Conservation (phyloP, 495 filamentous ascomycete genomes). For the Corynascus novoguineensis region DNA sequence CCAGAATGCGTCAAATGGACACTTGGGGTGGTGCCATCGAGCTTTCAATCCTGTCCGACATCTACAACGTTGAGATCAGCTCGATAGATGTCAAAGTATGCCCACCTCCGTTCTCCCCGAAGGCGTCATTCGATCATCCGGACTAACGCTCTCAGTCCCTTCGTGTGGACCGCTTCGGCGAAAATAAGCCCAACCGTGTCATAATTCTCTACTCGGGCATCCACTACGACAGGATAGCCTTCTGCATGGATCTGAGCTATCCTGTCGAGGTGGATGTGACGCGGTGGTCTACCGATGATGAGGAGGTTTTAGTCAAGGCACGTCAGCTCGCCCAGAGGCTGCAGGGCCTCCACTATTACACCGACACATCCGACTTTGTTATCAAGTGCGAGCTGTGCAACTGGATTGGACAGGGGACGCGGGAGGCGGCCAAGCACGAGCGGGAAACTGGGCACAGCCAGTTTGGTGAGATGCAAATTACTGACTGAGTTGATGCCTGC, state of each 20-base stretch:
- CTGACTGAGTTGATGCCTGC: neutral
- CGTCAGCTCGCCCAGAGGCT: conserved; percentile 62
- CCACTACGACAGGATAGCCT: conserved; percentile 89
- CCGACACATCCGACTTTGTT: conserved; percentile 78
- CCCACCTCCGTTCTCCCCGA: neutral
- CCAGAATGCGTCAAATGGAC: conserved; percentile 73
- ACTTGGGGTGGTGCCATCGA: conserved; percentile 94
- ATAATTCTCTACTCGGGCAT: conserved; percentile 90
- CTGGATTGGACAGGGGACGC: conserved; percentile 68
- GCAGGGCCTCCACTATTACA: conserved; percentile 76
- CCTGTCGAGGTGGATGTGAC: conserved; percentile 70
- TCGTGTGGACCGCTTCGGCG: conserved; percentile 69
- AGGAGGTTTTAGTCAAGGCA: conserved; percentile 63
- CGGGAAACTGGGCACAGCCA: conserved; percentile 29
- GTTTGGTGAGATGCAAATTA: conserved; percentile 34
- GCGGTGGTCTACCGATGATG: conserved; percentile 63
- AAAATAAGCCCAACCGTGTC: conserved; percentile 61
- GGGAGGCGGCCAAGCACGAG: conserved; percentile 28
- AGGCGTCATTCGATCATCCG: neutral
- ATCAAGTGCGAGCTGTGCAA: conserved; percentile 72
- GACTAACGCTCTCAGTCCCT: conserved; percentile 23
- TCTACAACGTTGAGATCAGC: conserved; percentile 83
- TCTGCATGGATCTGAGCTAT: conserved; percentile 58
- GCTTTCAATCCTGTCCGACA: conserved; percentile 73
- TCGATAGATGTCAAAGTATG: conserved; percentile 62